Conservation (phyloP, 129 eudicot species). For the Lonicera japonica region DNA sequence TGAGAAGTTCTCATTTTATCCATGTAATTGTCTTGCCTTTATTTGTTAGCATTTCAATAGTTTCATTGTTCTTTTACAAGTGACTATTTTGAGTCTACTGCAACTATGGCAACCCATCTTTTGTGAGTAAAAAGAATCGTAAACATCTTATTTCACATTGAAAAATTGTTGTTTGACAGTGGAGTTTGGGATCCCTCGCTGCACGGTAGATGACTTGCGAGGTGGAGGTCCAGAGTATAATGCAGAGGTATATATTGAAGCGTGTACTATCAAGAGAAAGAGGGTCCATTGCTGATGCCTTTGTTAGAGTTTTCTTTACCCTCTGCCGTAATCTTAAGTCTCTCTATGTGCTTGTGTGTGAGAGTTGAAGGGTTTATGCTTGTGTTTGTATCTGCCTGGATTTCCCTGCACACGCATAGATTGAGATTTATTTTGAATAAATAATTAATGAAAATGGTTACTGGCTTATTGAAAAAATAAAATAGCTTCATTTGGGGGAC, state of each 20-base stretch:
- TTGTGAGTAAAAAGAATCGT: neutral
- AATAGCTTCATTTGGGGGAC: too few relatives aligned
- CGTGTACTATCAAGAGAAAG: constrained; percentile 79
- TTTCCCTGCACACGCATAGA: too few relatives aligned
- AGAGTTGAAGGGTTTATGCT: too few relatives aligned
- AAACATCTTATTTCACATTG: neutral
- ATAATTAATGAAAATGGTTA: neutral
- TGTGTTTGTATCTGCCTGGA: too few relatives aligned
- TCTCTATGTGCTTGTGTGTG: constrained; percentile 7
- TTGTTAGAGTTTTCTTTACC: constrained; percentile 39
- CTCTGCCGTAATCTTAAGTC: neutral
- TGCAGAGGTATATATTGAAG: constrained; percentile 59
- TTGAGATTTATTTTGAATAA: neutral
- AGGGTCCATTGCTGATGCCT: constrained; percentile 84
- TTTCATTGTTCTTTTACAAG: constrained; percentile 1
- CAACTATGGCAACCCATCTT: too few relatives aligned
- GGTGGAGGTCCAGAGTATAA: constrained; percentile 83
- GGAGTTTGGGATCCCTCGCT: constrained; percentile 92
- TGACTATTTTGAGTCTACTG: constrained; percentile 2
- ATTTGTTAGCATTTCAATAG: neutral
- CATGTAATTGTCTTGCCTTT: constrained; percentile 48
- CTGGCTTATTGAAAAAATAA: neutral
- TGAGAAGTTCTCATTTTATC: constrained; percentile 75
- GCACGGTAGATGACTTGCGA: constrained; percentile 67
- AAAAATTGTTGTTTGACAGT: constrained; percentile 26